phyloP scores from a whole-genome alignment of 352 stramenopile species.

The Blastocystis sp. region DNA sequence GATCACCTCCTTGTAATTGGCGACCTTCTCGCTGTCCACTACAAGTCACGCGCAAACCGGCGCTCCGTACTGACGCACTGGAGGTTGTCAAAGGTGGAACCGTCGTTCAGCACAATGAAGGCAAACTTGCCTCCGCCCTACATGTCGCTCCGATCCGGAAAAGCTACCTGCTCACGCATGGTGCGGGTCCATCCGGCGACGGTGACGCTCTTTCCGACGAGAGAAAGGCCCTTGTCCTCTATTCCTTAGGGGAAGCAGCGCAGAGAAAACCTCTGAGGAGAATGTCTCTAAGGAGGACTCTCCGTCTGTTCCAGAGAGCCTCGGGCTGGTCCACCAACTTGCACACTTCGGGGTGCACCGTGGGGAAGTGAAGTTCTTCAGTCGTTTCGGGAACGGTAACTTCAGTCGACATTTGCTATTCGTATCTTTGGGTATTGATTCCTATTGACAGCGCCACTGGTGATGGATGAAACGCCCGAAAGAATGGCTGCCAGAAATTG shows the following conservation, averaged over 20 bases:
- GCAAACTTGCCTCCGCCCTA: slow-evolving; percentile 79
- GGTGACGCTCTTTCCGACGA: slow-evolving; percentile 77
- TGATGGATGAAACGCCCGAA: not conserved
- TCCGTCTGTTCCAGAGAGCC: slow-evolving; percentile 62
- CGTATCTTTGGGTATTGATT: no score
- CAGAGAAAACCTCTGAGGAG: slow-evolving; percentile 8
- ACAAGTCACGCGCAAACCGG: slow-evolving; percentile 78
- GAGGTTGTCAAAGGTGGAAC: slow-evolving; percentile 87
- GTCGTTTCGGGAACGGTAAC: slow-evolving; percentile 32
- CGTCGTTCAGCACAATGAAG: slow-evolving; percentile 95
- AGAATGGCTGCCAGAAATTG: slow-evolving; percentile 1
- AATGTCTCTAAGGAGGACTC: slow-evolving; percentile 71
- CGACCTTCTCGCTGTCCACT: slow-evolving; percentile 76
- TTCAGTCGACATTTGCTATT: slow-evolving; percentile 13
- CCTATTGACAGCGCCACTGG: not conserved
- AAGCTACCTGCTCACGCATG: slow-evolving; percentile 93
- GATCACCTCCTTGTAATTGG: slow-evolving; percentile 81
- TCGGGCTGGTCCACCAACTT: slow-evolving; percentile 13
- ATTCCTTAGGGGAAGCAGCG: not conserved
- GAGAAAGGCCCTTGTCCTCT: slow-evolving; percentile 69
- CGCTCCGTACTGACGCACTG: slow-evolving; percentile 85
- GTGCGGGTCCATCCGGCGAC: slow-evolving; percentile 94
- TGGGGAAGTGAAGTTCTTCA: slow-evolving; percentile 53
- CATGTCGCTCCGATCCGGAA: not conserved
- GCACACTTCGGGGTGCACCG: slow-evolving; percentile 59